phyloP scores from a whole-genome alignment of 1,284 basidiomycete genomes.

The Ceratobasidium sp. region DNA sequence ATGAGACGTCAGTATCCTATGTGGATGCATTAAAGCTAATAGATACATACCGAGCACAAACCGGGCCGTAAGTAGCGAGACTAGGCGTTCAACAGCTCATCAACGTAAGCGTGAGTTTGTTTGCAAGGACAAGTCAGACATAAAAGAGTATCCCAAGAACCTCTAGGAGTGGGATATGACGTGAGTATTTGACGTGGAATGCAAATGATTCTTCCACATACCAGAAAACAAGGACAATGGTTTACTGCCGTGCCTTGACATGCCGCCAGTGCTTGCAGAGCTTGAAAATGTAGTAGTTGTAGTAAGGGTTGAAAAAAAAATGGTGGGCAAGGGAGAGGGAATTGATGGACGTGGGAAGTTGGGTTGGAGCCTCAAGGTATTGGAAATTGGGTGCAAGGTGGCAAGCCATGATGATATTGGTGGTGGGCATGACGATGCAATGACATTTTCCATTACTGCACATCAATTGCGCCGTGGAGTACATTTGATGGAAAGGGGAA shows the following conservation, averaged over 20 bases:
- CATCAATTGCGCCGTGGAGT: neutral
- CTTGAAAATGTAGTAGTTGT: neutral
- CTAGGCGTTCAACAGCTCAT: too few species aligned
- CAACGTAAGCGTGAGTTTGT: too few species aligned
- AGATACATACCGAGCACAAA: too few species aligned
- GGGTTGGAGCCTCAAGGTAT: neutral
- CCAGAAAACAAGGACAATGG: too few species aligned
- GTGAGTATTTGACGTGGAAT: too few species aligned
- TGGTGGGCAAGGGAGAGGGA: neutral
- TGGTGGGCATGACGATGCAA: neutral
- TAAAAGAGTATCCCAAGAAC: too few species aligned
- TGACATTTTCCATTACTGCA: neutral
- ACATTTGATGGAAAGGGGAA: neutral
- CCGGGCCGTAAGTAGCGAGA: too few species aligned
- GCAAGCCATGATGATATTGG: neutral
- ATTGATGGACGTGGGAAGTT: neutral
- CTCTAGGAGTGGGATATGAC: too few species aligned
- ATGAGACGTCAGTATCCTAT: too few species aligned
- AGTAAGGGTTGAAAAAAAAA: slow-evolving; percentile 1
- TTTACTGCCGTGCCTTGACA: neutral
- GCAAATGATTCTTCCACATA: too few species aligned
- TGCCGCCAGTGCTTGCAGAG: neutral
- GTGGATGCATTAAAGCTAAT: too few species aligned
- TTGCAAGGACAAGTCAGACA: too few species aligned
- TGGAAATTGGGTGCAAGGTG: neutral